Evolutionary conservation across 2,329 filamentous ascomycete genomes (phyloP), one percentile per base, ranked within the genome.

Genomic region (Fusarium chlamydosporum): DNA sequence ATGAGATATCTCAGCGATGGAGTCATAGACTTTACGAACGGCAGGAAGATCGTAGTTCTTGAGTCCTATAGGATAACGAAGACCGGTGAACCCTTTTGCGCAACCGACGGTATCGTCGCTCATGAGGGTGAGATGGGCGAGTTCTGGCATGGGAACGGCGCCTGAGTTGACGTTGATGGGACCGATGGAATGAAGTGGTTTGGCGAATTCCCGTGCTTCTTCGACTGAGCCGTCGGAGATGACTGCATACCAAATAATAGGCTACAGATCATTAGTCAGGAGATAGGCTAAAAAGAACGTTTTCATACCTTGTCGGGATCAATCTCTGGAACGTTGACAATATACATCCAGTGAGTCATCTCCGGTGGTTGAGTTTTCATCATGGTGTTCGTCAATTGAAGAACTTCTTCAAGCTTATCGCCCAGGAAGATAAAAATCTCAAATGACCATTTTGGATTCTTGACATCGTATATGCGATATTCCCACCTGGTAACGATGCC

Each of bases 401-500:
- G 20, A 12, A 74, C 15, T 9, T 41, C n/a, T 13, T 72, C 72
- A 6, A 74, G 38, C 12, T 66, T 72, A 11, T 72, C 66, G 0
- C 61, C 65, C 4, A 23, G 76, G 56, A 81, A 84, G 9, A 77
- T 74, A 18, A 83, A 75, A 0, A 74, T 79, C 45, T 78, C 76
- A 29, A 79, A 79, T 2, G 80, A 78, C 80, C 81, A 85, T 15
- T 76, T 50, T 0, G 53, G 60, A 46, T 41, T 55, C 46, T 76
- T 73, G 7, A 77, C 75, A 55, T 85, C 80, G 65, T 85, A 85
- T 7, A 87, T 79, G 62, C 82, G 83, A 1, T 77, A 78, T 0
- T 79, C 79, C 33, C 82, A 76, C 4, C 81, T 81, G 0, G 75
- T 77, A 5, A 88, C 85, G 27, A 74, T 82, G 2, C 86, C 87